Conservation (phyloP, 768 basidiomycete genomes). For the Gymnopilus junonius region DNA sequence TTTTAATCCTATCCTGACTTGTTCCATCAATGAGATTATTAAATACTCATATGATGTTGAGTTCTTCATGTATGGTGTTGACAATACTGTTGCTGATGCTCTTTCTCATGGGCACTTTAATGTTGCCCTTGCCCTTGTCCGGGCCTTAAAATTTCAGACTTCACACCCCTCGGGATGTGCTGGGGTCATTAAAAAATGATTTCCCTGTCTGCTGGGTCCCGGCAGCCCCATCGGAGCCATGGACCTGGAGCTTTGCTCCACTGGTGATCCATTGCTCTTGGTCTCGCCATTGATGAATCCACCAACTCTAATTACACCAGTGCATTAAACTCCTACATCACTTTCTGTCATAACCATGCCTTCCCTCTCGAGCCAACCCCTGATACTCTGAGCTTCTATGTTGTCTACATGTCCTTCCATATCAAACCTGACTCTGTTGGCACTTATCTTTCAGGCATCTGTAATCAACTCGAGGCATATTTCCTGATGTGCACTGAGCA, state of each 20-base stretch:
- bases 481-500: too few species aligned
- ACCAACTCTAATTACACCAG: slow-evolving; percentile 21
- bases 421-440: too few species aligned
- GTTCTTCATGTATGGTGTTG: slow-evolving; percentile 28
- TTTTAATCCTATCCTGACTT: slow-evolving; percentile 30
- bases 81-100: slow-evolving; percentile 35
- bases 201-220: slow-evolving; percentile 1
- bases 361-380: not conserved
- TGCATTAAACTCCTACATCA: slow-evolving; percentile 29
- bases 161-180: slow-evolving; percentile 11
- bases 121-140: not conserved
- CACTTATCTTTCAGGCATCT: slow-evolving; percentile 4
- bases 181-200: slow-evolving; percentile 15
- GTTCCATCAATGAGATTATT: slow-evolving; percentile 15
- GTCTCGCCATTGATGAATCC: slow-evolving; percentile 18
- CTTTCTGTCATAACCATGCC: slow-evolving; percentile 6
- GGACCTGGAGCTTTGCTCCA: slow-evolving; percentile 35
- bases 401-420: too few species aligned
- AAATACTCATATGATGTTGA: slow-evolving; percentile 14
- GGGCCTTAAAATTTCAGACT: slow-evolving; percentile 9
- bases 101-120: slow-evolving; percentile 24
- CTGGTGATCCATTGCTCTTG: slow-evolving; percentile 28
- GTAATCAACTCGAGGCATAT: too few species aligned
- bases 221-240: slow-evolving; percentile 35
- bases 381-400: too few species aligned